Conservation (phyloP, 805 yeast genomes). For the Sungouiella thailandica region DNA sequence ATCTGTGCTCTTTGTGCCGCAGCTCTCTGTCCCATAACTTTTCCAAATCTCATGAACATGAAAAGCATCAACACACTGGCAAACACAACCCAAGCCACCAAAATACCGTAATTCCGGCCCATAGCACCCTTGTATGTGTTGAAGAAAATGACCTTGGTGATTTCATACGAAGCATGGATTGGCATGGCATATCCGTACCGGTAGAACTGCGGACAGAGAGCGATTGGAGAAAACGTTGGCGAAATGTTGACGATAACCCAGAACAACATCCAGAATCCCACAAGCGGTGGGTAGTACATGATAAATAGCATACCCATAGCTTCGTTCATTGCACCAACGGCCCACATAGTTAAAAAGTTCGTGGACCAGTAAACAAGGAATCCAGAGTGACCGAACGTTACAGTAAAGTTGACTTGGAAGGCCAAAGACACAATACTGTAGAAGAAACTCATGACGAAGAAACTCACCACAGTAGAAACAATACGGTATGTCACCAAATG, state of each 20-base stretch:
- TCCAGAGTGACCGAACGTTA: slow-evolving; percentile 61
- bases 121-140: slow-evolving; percentile 51
- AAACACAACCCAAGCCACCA: slow-evolving; percentile 57
- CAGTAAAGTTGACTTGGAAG: slow-evolving; percentile 57
- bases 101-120: slow-evolving; percentile 57
- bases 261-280: slow-evolving; percentile 68
- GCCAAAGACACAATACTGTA: slow-evolving; percentile 60
- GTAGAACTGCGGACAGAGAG: slow-evolving; percentile 51
- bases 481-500: slow-evolving; percentile 52
- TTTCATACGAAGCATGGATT: slow-evolving; percentile 59
- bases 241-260: slow-evolving; percentile 69
- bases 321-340: slow-evolving; percentile 75
- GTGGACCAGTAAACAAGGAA: slow-evolving; percentile 73
- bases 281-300: slow-evolving; percentile 52
- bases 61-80: slow-evolving; percentile 42
- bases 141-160: slow-evolving; percentile 54
- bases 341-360: slow-evolving; percentile 62
- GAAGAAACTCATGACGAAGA: slow-evolving; percentile 52
- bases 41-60: slow-evolving; percentile 38
- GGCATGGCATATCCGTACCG: slow-evolving; percentile 68
- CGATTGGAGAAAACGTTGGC: slow-evolving; percentile 64
- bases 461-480: slow-evolving; percentile 45
- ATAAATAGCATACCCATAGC: slow-evolving; percentile 50
- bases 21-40: slow-evolving; percentile 26
- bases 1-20: slow-evolving; percentile 11